phyloP scores from a whole-genome alignment of 305 asterid species.

The Fraxinus greggii region DNA sequence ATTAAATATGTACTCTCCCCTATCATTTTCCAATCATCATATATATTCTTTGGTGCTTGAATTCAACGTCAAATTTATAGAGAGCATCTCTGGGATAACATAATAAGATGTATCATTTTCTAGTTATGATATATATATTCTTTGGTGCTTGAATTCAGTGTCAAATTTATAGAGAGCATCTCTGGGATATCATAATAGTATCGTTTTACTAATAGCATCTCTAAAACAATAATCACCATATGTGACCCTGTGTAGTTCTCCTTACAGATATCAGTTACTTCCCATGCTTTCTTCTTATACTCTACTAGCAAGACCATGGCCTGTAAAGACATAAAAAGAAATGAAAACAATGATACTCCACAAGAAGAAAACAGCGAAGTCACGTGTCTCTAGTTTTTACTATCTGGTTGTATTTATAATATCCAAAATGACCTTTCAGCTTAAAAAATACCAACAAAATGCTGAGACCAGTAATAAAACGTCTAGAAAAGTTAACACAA shows the following conservation, averaged over 20 bases:
- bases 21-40: neutral
- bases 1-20: neutral
- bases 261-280: neutral
- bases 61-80: neutral
- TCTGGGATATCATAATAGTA: neutral
- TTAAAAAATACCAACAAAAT: neutral
- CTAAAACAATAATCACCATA: neutral
- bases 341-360: neutral
- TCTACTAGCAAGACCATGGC: neutral
- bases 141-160: neutral
- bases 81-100: neutral
- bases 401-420: neutral
- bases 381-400: neutral
- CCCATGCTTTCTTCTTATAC: neutral
- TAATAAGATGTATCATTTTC: neutral
- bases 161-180: neutral
- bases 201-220: neutral
- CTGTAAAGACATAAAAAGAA: neutral
- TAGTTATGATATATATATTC: neutral
- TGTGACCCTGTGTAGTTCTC: neutral
- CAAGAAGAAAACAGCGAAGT: neutral
- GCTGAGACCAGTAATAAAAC: neutral
- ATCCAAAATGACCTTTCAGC: neutral
- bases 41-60: neutral
- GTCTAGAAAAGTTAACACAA: neutral